Evolutionary conservation across 345 rosid species (phyloP).

Genomic region (Durio zibethinus): DNA sequence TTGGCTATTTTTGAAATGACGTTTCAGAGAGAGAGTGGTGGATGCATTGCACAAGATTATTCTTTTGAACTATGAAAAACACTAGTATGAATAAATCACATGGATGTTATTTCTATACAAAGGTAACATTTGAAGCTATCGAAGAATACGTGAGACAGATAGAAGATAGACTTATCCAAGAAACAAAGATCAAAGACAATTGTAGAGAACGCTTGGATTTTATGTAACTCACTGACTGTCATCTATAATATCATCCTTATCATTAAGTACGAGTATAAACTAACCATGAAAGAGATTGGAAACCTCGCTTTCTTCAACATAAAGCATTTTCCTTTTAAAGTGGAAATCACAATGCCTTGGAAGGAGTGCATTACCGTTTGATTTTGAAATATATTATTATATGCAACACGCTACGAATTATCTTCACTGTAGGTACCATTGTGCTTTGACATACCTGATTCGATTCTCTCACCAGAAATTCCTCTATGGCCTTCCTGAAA

Average conservation of each 20-base stretch:
- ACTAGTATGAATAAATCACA: not conserved
- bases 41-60: not conserved
- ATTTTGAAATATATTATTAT: not conserved
- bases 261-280: not conserved
- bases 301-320: not conserved
- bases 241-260: not conserved
- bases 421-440: not conserved
- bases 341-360: not conserved
- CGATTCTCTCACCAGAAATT: constrained; percentile 65
- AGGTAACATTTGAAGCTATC: not conserved
- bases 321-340: not conserved
- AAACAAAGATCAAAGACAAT: not conserved
- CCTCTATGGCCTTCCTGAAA: constrained; percentile 64
- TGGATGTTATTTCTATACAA: not conserved
- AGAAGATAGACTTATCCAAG: not conserved
- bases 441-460: constrained; percentile 48
- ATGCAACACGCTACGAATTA: not conserved
- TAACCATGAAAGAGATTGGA: not conserved
- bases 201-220: not conserved
- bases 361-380: not conserved
- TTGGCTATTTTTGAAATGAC: not conserved
- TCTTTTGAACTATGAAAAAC: not conserved
- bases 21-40: not conserved
- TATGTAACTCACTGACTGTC: not conserved
- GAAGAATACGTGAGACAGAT: not conserved